These are phyloP conservation scores for Penicillium sp. DNA, from an alignment of 2,329 filamentous ascomycete species.

Conservation along the genomic window DNA sequence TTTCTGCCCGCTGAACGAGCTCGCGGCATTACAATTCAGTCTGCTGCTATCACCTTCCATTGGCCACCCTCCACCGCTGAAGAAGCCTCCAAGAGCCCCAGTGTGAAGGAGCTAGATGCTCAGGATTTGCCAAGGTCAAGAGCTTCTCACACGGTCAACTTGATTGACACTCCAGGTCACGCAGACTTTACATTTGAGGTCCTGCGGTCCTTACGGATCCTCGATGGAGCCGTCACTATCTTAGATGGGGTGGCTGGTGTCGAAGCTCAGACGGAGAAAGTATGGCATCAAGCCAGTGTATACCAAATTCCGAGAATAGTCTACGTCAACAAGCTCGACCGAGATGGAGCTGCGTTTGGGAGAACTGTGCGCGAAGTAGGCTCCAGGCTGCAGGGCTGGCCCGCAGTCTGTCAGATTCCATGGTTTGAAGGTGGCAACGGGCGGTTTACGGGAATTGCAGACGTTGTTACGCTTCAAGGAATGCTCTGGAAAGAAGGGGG, in stretches of 20 bases:
- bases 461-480: constrained; percentile 71
- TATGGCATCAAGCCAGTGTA: constrained; percentile 85
- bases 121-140: constrained; percentile 48
- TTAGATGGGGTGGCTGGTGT: constrained; percentile 90
- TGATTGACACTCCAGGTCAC: constrained; percentile 95
- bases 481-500: constrained; percentile 67
- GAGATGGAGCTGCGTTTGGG: constrained; percentile 76
- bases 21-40: constrained; percentile 95
- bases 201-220: constrained; percentile 77
- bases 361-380: constrained; percentile 83
- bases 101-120: constrained; percentile 25
- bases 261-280: constrained; percentile 93
- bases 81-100: constrained; percentile 15
- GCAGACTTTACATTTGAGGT: constrained; percentile 98
- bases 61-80: constrained; percentile 63
- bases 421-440: constrained; percentile 79
- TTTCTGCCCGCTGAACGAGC: constrained; percentile 90
- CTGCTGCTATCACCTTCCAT: constrained; percentile 88
- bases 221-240: constrained; percentile 89
- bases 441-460: constrained; percentile 75
- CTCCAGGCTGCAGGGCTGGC: constrained; percentile 73
- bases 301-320: constrained; percentile 80
- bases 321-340: constrained; percentile 81
- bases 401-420: constrained; percentile 88
- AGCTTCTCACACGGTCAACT: constrained; percentile 68